Conservation (phyloP, 805 yeast species). For the Dipodascus geniculatus region DNA sequence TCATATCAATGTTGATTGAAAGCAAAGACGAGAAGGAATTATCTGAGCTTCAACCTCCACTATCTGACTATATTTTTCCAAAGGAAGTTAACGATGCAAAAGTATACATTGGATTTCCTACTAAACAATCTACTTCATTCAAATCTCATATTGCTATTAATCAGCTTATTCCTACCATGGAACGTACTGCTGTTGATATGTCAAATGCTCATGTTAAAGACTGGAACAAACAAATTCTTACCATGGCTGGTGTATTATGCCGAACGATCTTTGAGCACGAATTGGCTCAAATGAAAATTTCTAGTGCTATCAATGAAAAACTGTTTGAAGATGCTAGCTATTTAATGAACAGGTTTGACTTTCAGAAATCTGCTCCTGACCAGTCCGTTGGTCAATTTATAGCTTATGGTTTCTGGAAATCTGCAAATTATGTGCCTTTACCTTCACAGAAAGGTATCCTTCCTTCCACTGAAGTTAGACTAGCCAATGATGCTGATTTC, state of each 20-base stretch:
- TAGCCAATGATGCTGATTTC: slow-evolving; percentile 19
- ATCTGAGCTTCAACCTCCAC: slow-evolving; percentile 23
- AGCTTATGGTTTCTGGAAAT: slow-evolving; percentile 27
- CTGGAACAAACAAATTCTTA: slow-evolving; percentile 30
- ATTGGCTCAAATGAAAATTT: slow-evolving; percentile 11
- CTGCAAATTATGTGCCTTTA: slow-evolving; percentile 19
- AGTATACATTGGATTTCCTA: slow-evolving; percentile 31
- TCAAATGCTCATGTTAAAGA: slow-evolving; percentile 29
- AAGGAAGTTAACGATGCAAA: slow-evolving; percentile 26
- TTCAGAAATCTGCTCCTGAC: slow-evolving; percentile 28
- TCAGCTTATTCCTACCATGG: slow-evolving; percentile 33
- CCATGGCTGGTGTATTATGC: slow-evolving; percentile 27
- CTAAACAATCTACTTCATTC: slow-evolving; percentile 29
- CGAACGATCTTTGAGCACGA: slow-evolving; percentile 27
- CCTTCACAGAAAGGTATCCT: slow-evolving; percentile 24
- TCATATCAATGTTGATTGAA: slow-evolving; percentile 23
- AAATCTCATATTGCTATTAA: slow-evolving; percentile 27
- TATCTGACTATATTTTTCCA: slow-evolving; percentile 27
- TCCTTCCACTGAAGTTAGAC: slow-evolving; percentile 21
- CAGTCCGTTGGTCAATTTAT: slow-evolving; percentile 23
- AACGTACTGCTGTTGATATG: slow-evolving; percentile 31
- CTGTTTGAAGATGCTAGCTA: slow-evolving; percentile 15
- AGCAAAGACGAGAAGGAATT: slow-evolving; percentile 20
- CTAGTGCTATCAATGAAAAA: neutral
- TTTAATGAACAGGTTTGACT: slow-evolving; percentile 22